Evolutionary conservation across 73 alveolate species (phyloP), one percentile per base, ranked within the genome.

Genomic region (Urostyla sp.): DNA sequence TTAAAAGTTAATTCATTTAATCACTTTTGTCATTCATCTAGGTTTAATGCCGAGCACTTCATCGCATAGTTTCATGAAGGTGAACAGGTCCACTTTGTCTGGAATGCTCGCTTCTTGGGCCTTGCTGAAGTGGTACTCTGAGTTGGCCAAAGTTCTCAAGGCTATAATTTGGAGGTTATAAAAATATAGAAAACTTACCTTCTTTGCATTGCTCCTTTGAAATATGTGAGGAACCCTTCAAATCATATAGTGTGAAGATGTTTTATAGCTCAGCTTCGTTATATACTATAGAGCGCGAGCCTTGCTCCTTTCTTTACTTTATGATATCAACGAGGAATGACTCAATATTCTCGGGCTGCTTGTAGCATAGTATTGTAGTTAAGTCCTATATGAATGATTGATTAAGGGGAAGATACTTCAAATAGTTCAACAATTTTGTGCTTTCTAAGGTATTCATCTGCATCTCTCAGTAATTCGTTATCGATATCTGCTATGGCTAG

Each of bases 271-370:
- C 96, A 4, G 93, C 87, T 31, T 84, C 96, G 51, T 85, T 84
- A 79, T 84, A 89, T 23, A 89, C 93, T 24, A 84, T 84, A 23
- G 88, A 75, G 40, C 88, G 37, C 23, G 85, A 50, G 8, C 96
- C 96, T 21, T 75, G 74, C 67, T 61, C 87, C 56, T 85, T 84
- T 37, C 96, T 60, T 36, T 86, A 79, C 80, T 84, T 90, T 10
- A 90, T 87, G 40, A 55, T 57, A 46, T 90, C 91, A 15, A 90
- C 87, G 6, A 90, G 60, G 74, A 85, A 90, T 16, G 61, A 43
- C 58, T 84, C 91, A 26, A 90, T 86, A 66, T 90, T 85, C 36
- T 87, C 93, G 20, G 96, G 96, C 69, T 85, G 87, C 43, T 85
- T 85, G 67, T 85, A 80, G 61, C 89, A 75, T 5, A 85, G 58